Base-by-base conservation (phyloP, 805 yeast genomes). In the Komagataella mondaviorum region DNA sequence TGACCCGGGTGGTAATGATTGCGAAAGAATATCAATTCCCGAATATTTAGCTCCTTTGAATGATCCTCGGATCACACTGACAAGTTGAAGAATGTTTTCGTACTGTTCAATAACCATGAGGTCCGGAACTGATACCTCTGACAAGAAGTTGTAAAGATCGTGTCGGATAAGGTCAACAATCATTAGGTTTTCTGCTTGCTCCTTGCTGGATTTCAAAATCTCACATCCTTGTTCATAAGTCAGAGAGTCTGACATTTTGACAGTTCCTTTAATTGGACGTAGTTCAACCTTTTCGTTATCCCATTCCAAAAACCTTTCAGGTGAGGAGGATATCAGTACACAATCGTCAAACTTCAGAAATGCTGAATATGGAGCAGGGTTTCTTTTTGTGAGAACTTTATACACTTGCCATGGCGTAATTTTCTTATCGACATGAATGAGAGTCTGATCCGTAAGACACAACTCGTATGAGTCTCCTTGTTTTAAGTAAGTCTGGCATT, bases 211-310 rank as follows among this genome's bases (percentile, higher is more conserved):
- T 50, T 82, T 77, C 48, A 91, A 67, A 18, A 88, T 76, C 44
- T 65, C 63, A 3, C 79, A 70, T 0, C 96, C 98, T 39, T 68
- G 68, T 39, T 71, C 83, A 7, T 71, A 58, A 6, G 77, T 72
- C 69, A 85, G 72, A 0, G 67, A 75, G 0, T 73, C 68, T 0
- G 77, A 67, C 57, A 88, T 88, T 57, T 73, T 79, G 1, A 93
- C 96, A 0, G 99, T 93, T 4, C 99, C 99, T 63, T 93, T 93
- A 52, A 93, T 93, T 1, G 99, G 99, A 51, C 98, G 73, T 61
- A 93, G 73, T 65, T 93, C 95, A 53, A 93, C 85, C 20, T 55
- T 56, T 0, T 65, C 61, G 20, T 71, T 63, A 51, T 74, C 73
- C 96, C 98, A 95, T 2, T 83, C 76, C 50, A 95, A 62, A 60